Base-by-base conservation (phyloP, 768 basidiomycete species). In the Cyclocybe aegerita region DNA sequence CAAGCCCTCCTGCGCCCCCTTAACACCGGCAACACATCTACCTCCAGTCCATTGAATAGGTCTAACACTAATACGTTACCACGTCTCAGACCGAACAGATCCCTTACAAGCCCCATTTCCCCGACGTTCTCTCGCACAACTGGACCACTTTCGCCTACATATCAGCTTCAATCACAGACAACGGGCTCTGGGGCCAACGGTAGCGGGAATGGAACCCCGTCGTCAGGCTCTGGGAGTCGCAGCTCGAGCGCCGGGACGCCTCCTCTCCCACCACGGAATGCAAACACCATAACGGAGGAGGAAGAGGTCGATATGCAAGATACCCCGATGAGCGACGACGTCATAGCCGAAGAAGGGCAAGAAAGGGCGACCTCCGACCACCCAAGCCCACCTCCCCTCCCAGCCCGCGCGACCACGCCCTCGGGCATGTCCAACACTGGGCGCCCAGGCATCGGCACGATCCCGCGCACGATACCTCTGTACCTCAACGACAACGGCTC, bases 381-480 rank as follows among this genome's bases (percentile, higher is more conserved):
- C 14, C 48, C 16, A 50, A 46, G 33, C 48, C 29, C 15, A 16
- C 43, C 33, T 11, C 35, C 9, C 23, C 39, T 15, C 39, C 39
- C n/a, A 16, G 7, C 40, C 1, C 11, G 11, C 14, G 10, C 43
- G 30, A 17, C 46, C 50, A 31, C 53, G 9, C 5, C 49, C 9
- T 16, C 55, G 35, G 36, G 63, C 58, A 66, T 66, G 4, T 74
- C 81, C 10, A 75, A 82, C 46, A 74, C 70, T 9, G 78, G 76
- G 5, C 74, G 81, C 35, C 72, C 73, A 36, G 73, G 73, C 3
- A 60, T 62, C 31, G 71, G 69, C 0, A 78, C 70, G 23, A 66
- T 83, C 29, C 81, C 82, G 9, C 79, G 82, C 11, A 84, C 83
- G 0, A 69, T 81, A 0, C 75, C 79, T 5, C 72, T 84, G 17